These are phyloP conservation scores for Elsinoe arachidis DNA, from an alignment of 2,329 filamentous ascomycete genomes.

Conservation along the genomic window DNA sequence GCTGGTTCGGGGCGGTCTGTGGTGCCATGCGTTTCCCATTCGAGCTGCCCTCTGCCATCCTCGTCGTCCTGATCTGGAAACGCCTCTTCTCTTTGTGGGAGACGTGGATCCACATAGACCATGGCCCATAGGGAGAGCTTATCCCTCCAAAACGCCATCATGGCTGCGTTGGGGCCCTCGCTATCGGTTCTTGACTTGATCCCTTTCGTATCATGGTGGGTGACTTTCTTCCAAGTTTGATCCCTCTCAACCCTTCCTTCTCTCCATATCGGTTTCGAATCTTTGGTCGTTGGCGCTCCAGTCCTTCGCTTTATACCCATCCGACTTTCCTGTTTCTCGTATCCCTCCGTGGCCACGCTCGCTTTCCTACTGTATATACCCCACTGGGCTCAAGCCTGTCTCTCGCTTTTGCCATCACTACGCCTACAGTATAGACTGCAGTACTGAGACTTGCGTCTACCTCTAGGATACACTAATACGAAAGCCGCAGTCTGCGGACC, in stretches of 20 bases:
- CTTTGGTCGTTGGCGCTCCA: background rate
- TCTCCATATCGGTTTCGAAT: background rate
- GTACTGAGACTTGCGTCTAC: background rate
- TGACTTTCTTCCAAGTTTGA: background rate
- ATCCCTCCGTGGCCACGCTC: background rate
- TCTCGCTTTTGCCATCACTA: background rate
- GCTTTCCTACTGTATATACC: background rate
- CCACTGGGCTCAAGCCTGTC: background rate
- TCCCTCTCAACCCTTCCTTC: background rate
- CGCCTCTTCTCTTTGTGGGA: conserved; percentile 8
- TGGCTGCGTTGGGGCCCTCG: conserved; percentile 9
- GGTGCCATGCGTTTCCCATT: conserved; percentile 8
- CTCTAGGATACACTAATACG: background rate
- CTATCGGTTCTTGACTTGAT: conserved; percentile 1
- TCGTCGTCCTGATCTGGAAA: conserved; percentile 2
- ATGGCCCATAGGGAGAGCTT: background rate
- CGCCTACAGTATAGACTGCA: background rate
- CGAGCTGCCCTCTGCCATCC: background rate
- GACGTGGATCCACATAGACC: conserved; percentile 1
- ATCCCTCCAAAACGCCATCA: conserved; percentile 9
- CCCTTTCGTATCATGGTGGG: conserved; percentile 6
- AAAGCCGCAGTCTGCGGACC: background rate
- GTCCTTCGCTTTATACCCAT: conserved; percentile 5
- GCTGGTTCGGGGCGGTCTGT: background rate
- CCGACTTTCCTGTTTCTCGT: background rate